These are phyloP conservation scores for Calonectria multiphialidica DNA, from an alignment of 2,329 filamentous ascomycete species.

Conservation along the genomic window DNA sequence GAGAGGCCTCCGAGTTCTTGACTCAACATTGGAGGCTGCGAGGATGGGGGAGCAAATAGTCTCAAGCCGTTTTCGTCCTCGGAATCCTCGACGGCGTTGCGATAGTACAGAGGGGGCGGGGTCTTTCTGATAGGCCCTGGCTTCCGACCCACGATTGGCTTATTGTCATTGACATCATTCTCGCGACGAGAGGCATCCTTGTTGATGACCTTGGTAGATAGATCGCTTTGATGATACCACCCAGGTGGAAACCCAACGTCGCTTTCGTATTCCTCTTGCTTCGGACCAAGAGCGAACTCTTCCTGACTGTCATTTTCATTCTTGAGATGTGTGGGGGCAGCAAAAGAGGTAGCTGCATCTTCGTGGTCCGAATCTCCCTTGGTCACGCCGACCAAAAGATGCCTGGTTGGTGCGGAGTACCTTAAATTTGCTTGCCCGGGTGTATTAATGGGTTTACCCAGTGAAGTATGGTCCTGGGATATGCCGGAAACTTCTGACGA, in stretches of 20 bases:
- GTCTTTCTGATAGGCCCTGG: background rate
- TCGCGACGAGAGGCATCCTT: background rate
- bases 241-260: background rate
- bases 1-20: background rate
- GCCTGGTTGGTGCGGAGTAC: background rate
- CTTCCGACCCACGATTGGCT: conserved; percentile 17
- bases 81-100: background rate
- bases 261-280: background rate
- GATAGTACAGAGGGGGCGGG: conserved; percentile 11
- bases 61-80: background rate
- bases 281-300: background rate
- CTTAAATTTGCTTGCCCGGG: background rate
- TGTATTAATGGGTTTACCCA: background rate
- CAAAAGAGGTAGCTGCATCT: too few relatives aligned
- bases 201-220: background rate
- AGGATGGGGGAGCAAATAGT: conserved; percentile 2
- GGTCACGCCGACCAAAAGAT: background rate
- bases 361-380: background rate
- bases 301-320: background rate
- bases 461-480: background rate
- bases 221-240: background rate
- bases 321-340: background rate
- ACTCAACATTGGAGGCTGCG: background rate
- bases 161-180: background rate
- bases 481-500: background rate